phyloP scores from a whole-genome alignment of 208 protist species.

The Blastocrithidia nonstop region DNA sequence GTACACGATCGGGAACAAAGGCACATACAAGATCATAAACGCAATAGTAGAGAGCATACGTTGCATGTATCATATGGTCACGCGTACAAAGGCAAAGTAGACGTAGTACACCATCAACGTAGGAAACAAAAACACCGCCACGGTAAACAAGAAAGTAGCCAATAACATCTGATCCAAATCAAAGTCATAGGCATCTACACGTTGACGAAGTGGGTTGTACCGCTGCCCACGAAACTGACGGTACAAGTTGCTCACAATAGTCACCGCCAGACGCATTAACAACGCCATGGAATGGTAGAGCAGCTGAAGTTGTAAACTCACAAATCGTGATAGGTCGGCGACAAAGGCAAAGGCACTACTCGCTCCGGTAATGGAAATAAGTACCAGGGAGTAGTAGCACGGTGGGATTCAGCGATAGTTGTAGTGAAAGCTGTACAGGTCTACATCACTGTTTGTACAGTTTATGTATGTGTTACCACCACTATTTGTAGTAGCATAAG shows the following conservation, averaged over 20 bases:
- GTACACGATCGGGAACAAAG: slow-evolving; percentile 35
- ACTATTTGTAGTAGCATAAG: too few relatives aligned
- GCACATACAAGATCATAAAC: slow-evolving; percentile 45
- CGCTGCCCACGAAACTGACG: slow-evolving; percentile 81
- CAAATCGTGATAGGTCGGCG: slow-evolving; percentile 58
- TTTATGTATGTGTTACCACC: too few relatives aligned
- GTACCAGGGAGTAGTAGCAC: slow-evolving; percentile 28
- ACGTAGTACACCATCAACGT: slow-evolving; percentile 87
- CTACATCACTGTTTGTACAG: too few relatives aligned
- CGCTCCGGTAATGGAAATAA: slow-evolving; percentile 64
- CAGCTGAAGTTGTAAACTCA: slow-evolving; percentile 69
- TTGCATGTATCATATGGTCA: slow-evolving; percentile 32
- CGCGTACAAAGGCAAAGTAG: slow-evolving; percentile 72
- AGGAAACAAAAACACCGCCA: slow-evolving; percentile 81
- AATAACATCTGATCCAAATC: slow-evolving; percentile 83
- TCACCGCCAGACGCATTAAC: slow-evolving; percentile 41
- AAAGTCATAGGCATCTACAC: slow-evolving; percentile 82
- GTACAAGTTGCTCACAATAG: slow-evolving; percentile 47
- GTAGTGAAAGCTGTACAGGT: too few relatives aligned
- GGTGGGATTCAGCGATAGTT: slow-evolving; percentile 48
- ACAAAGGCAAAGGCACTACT: slow-evolving; percentile 53
- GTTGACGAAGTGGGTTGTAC: slow-evolving; percentile 87
- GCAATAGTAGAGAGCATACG: slow-evolving; percentile 30
- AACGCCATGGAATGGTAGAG: slow-evolving; percentile 52
- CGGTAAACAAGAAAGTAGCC: slow-evolving; percentile 81